Evolutionary conservation across 169 alveolate genomes (phyloP).

Genomic region (Plasmodium chabaudi): DNA sequence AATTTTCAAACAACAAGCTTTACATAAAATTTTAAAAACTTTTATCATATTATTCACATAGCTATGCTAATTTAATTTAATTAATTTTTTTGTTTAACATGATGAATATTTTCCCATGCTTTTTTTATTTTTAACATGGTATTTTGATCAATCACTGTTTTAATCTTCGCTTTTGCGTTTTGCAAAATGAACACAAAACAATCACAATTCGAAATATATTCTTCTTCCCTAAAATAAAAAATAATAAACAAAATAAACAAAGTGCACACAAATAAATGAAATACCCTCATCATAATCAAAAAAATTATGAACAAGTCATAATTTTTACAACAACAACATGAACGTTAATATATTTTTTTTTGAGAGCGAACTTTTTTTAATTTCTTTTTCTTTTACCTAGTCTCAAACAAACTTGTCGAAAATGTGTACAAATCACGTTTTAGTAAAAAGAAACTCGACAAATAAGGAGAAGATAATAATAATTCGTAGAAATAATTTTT

Average conservation of each 20-base stretch:
- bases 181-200: conserved; percentile 74
- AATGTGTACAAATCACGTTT: conserved; percentile 34
- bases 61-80: neutral
- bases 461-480: conserved; percentile 56
- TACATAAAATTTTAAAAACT: neutral
- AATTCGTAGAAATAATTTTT: conserved; percentile 60
- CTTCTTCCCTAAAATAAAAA: conserved; percentile 53
- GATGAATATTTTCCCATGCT: conserved; percentile 44
- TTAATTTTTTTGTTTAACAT: conserved; percentile 47
- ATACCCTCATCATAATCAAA: neutral
- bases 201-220: conserved; percentile 58
- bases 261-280: neutral
- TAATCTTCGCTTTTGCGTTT: conserved; percentile 74
- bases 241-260: conserved; percentile 6
- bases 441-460: conserved; percentile 37
- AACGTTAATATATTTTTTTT: neutral
- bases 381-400: conserved; percentile 12
- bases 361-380: too few relatives aligned
- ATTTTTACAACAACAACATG: neutral
- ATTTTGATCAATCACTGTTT: conserved; percentile 50
- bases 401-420: conserved; percentile 66
- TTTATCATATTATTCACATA: neutral
- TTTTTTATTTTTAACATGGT: conserved; percentile 49
- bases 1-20: neutral
- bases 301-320: neutral